A percentile compares a stretch with the other conserved stretches of the same genome.
These are phyloP conservation scores for Sphenostylis stenocarpa DNA, from an alignment of 306 rosid genomes.

Conservation along the genomic window DNA sequence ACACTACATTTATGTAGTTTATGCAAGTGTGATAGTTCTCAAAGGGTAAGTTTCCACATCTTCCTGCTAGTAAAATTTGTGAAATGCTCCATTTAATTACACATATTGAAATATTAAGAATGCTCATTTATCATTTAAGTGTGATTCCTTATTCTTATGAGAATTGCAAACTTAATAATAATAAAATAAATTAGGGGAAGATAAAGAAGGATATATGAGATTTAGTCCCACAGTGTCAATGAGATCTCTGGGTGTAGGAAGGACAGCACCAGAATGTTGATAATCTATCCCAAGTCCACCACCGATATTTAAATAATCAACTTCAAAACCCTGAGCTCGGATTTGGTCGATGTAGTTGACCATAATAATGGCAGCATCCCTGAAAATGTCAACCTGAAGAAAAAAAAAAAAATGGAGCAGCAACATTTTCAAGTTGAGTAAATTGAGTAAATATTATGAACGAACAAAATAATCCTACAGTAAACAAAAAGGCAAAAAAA, in stretches of 20 bases:
- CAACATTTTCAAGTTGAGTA: background rate
- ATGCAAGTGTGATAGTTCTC: background rate
- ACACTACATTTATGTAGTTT: background rate
- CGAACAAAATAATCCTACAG: background rate
- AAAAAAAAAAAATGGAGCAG: background rate
- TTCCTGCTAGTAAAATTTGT: background rate
- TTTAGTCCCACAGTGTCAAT: constrained; percentile 65
- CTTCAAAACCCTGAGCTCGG: constrained; percentile 86
- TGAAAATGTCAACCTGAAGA: constrained; percentile 81
- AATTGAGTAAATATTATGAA: constrained; percentile 12
- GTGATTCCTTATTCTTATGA: background rate
- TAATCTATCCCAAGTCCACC: constrained; percentile 97
- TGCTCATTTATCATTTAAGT: background rate
- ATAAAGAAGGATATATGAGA: constrained; percentile 5
- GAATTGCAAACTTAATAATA: background rate
- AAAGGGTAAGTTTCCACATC: background rate
- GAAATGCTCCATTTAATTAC: background rate
- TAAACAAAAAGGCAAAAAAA: background rate
- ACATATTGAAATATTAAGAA: background rate
- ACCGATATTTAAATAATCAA: constrained; percentile 82
- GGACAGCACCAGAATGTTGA: constrained; percentile 77
- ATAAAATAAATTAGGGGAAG: background rate
- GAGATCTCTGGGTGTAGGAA: constrained; percentile 86
- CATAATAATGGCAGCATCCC: constrained; percentile 88
- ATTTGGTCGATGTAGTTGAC: constrained; percentile 83